Evolutionary conservation across 1,139 yeast species (phyloP).

Genomic region (Yamadazyma siamensis): DNA sequence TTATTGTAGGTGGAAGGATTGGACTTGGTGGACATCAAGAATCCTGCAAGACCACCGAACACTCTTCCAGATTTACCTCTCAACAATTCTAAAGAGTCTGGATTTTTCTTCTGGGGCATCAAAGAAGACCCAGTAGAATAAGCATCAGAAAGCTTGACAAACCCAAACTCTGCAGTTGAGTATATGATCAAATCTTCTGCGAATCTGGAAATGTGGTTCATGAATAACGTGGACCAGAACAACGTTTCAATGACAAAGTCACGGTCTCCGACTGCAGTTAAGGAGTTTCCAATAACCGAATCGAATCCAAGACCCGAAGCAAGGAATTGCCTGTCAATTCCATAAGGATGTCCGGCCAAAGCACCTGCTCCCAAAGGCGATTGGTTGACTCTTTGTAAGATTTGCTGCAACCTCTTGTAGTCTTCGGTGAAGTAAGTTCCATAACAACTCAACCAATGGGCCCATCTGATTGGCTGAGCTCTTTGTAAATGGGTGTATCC

Average conservation of each 20-base stretch:
- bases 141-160: conserved; percentile 90
- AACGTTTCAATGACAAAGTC: conserved; percentile 96
- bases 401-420: conserved; percentile 76
- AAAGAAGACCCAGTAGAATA: conserved; percentile 97
- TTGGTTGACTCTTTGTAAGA: conserved; percentile 76
- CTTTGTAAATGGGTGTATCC: conserved; percentile 98
- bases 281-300: conserved; percentile 89
- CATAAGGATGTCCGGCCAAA: conserved; percentile 97
- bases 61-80: conserved; percentile 98
- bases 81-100: conserved; percentile 89
- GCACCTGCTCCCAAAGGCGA: conserved; percentile 98
- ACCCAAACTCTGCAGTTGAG: conserved; percentile 96
- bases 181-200: conserved; percentile 93
- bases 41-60: conserved; percentile 91
- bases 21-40: conserved; percentile 91
- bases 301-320: conserved; percentile 76
- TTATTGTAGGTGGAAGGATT: conserved; percentile 97
- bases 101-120: conserved; percentile 99
- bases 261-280: conserved; percentile 94
- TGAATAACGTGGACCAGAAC: conserved; percentile 94
- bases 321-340: conserved; percentile 87
- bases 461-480: conserved; percentile 99
- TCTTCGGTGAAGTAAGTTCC: conserved; percentile 94
- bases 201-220: conserved; percentile 92
- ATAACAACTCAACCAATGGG: conserved; percentile 93